Conservation (phyloP, 257 asterid species). For the Sherardia arvensis region DNA sequence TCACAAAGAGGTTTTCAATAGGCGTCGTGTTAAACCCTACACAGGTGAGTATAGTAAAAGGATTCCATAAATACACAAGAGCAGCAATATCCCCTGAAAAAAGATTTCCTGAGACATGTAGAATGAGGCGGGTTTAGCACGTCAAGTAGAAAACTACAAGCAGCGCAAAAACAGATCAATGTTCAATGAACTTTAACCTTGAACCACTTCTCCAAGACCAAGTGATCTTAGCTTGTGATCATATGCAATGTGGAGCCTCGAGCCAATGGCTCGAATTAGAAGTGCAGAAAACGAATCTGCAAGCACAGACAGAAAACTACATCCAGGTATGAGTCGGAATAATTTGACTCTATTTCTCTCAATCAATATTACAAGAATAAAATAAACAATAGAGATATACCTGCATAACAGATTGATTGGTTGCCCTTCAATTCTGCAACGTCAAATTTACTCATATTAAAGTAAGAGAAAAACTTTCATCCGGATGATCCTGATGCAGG, state of each 20-base stretch:
- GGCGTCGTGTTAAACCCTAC: constrained; percentile 87
- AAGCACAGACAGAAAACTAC: constrained; percentile 77
- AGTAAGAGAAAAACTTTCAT: too few relatives aligned
- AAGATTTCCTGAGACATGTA: constrained; percentile 43
- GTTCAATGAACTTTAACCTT: constrained; percentile 11
- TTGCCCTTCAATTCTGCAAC: constrained; percentile 51
- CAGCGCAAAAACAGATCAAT: neutral
- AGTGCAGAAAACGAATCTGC: constrained; percentile 80
- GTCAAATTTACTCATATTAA: neutral
- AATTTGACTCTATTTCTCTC: neutral
- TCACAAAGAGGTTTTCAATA: constrained; percentile 59
- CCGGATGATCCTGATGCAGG: too few relatives aligned
- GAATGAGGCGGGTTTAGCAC: neutral
- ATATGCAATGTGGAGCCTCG: constrained; percentile 43
- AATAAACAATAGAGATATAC: constrained; percentile 18
- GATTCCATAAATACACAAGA: constrained; percentile 91
- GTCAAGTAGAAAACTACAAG: neutral
- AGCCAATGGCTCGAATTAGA: constrained; percentile 79
- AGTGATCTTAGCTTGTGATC: constrained; percentile 42
- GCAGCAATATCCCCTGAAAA: constrained; percentile 87
- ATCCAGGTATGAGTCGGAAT: constrained; percentile 71
- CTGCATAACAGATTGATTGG: constrained; percentile 68
- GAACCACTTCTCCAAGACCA: constrained; percentile 42
- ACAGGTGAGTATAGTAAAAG: constrained; percentile 77
- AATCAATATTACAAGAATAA: neutral